Base-by-base conservation (phyloP, 441 rosid species). In the Bruguiera hainesii region DNA sequence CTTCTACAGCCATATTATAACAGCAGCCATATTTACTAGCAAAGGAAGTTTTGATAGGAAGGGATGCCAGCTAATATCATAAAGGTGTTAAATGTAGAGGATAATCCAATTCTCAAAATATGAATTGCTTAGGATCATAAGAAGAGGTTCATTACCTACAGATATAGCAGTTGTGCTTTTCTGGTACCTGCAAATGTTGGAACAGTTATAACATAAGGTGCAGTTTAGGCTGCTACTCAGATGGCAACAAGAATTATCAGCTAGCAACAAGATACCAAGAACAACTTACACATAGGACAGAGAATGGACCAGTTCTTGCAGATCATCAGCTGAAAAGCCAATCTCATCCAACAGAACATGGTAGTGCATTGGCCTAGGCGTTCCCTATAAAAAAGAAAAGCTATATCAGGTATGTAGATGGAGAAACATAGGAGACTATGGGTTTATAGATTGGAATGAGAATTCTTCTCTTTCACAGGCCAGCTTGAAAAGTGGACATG, bases 331-430 rank as follows among this genome's bases (percentile, higher is more conserved):
- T 0, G 97, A 78, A 74, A 89, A 85, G 7, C 97, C 92, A 31
- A 89, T 65, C 68, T 94, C 90, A 35, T 89, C 99, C 8, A 76
- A 77, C 35, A 91, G 80, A 46, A 92, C 93, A 69, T 91, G 96
- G 61, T 94, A 91, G 71, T 94, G 99, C 0, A 98, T 89, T 5
- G 98, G 96, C 80, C 98, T 85, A 25, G 98, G 80, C 0, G 96
- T 91, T 48, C 98, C 99, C 99, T 94, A 28, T 6, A 4, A 65
- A 71, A 25, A 18, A 26, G 5, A 53, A 53, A 9, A 21, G 7
- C 2, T 20, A 10, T 23, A 13, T 53, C 28, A 53, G 1, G 25
- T 53, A n/a, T 1, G 6, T 52, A n/a, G 1, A 9, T 20, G 28
- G 23, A 23, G 18, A 26, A 25, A 3, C 29, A 10, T 8, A 53